These are phyloP conservation scores for Fusarium napiforme DNA, from an alignment of 2,329 filamentous ascomycete species.

Conservation along the genomic window DNA sequence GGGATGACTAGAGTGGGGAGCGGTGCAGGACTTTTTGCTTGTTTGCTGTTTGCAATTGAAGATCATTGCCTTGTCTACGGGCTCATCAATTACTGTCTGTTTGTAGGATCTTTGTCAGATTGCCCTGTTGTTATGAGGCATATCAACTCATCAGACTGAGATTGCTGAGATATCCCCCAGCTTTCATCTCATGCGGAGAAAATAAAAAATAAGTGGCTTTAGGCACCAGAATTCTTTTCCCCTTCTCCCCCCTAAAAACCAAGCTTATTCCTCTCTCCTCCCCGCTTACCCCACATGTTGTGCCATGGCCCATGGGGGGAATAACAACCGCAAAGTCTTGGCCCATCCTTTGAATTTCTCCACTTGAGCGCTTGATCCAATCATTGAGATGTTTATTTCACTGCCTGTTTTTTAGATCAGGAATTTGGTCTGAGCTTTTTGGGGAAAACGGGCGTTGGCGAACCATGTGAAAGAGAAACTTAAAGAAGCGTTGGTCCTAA, in stretches of 20 bases:
- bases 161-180: neutral
- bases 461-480: neutral
- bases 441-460: neutral
- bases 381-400: conserved; percentile 14
- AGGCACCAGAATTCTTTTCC: conserved; percentile 21
- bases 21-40: neutral
- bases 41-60: neutral
- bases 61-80: neutral
- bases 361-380: neutral
- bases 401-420: conserved; percentile 28
- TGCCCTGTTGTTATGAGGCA: neutral
- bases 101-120: too few relatives aligned
- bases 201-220: neutral
- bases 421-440: conserved; percentile 4
- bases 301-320: neutral
- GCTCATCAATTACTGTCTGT: accelerated
- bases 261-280: conserved; percentile 15
- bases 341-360: conserved; percentile 3
- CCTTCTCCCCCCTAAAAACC: neutral
- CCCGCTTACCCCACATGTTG: conserved; percentile 19
- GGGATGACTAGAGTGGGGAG: accelerated
- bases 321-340: conserved; percentile 11
- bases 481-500: neutral
- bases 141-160: too few relatives aligned
- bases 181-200: conserved; percentile 5